Evolutionary conservation across 306 rosid genomes (phyloP), one percentile per base, ranked within the genome.

Genomic region (Medicago truncatula): DNA sequence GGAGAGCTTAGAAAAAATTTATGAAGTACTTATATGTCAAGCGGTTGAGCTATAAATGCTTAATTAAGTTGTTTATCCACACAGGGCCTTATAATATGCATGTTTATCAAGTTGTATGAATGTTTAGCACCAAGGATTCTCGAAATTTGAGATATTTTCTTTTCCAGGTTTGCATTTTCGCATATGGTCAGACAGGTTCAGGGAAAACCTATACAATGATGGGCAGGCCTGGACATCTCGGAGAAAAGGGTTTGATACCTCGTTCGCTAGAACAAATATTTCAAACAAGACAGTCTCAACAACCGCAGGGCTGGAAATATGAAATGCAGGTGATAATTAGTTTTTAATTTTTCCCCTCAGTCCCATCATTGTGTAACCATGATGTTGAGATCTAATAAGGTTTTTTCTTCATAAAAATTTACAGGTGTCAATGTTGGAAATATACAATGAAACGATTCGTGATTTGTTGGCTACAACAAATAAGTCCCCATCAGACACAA

Each of bases 181-280:
- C 99, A 17, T 95, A 95, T 66, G 99, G 99, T 80, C 99, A 95
- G 78, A 95, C 99, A 10, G 97, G 99, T 63, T 95, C 99, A 1
- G 99, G 99, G n/a, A 95, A 95, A 86, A 95, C 98, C 23, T 90
- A 92, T 75, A 95, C 99, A 13, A 95, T 95, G 99, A 95, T 95
- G 99, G 99, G 99, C 49, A 84, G 87, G 67, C 97, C 99, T 0
- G 97, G 96, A 76, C 81, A 85, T 65, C 84, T 76, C 6, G 97
- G 83, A 63, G 90, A 84, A 82, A 95, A 90, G 72, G 99, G 99
- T 28, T 79, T 95, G 84, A 92, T 95, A 71, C 99, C 99, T 1
- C 99, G 97, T 50, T 90, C 97, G 0, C 83, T 95, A 6, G 97
- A 95, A 83, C 99, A 95, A 84, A 92, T 95, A 61, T 95, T 95